These are phyloP conservation scores for Corymbia calophylla DNA, from an alignment of 441 rosid species.

Conservation along the genomic window DNA sequence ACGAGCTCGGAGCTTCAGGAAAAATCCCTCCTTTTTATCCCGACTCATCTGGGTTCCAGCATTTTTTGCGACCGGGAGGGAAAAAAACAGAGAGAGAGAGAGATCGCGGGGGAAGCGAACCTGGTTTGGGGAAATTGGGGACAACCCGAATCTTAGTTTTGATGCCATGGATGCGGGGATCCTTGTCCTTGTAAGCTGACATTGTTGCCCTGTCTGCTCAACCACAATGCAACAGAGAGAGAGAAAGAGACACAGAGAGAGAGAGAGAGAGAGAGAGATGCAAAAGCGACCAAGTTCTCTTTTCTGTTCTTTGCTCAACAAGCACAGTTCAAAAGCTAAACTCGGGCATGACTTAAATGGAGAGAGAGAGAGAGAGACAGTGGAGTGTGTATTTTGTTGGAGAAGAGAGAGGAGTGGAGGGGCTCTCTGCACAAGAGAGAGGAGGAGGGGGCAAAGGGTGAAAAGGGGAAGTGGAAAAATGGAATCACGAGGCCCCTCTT, in stretches of 20 bases:
- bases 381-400: neutral
- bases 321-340: neutral
- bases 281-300: neutral
- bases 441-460: neutral
- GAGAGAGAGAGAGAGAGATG: neutral
- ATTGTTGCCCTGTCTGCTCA: constrained; percentile 30
- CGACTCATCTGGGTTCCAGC: neutral
- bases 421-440: neutral
- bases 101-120: constrained; percentile 15
- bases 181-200: constrained; percentile 68
- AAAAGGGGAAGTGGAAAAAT: neutral
- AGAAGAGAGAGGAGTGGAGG: neutral
- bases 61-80: neutral
- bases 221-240: neutral
- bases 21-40: neutral
- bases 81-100: neutral
- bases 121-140: constrained; percentile 92
- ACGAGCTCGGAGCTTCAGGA: neutral
- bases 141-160: constrained; percentile 91
- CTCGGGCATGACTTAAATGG: neutral
- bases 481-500: neutral
- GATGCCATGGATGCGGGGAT: constrained; percentile 81
- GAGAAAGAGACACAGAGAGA: neutral
- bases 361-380: neutral
- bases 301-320: neutral